Evolutionary conservation across 2,329 filamentous ascomycete genomes (phyloP), one percentile per base, ranked within the genome.

Genomic region (Venturia carpophila): DNA sequence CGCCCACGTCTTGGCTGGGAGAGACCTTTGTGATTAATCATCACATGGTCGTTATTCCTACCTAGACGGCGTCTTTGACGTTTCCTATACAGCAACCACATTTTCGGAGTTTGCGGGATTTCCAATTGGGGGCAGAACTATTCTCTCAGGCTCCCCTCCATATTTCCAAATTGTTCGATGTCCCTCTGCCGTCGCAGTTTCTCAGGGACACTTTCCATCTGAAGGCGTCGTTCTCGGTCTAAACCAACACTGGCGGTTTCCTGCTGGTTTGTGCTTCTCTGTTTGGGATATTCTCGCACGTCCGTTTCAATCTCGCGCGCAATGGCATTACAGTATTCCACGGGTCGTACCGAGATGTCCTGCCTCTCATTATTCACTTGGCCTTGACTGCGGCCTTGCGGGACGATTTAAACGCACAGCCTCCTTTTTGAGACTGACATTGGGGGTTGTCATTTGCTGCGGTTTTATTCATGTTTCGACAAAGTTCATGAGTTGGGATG

Each of bases 71-170:
- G 39, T n/a, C 60, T 55, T 34, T 47, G 60, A 62, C 15, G 24
- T 62, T 27, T 45, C 5, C 60, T 43, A 24, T 43, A 19, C 39
- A 42, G 39, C 39, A 45, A 62, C 39, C 21, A 43, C 60, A 62
- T 62, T 62, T 62, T 62, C 60, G 43, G 60, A 62, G 60, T 62
- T 58, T 37, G 19, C 19, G 27, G 52, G 15, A 34, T 9, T 34
- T 37, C 24, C 30, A 10, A 27, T 27, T 17, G 15, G 27, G 19
- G 30, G 30, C 52, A 58, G 52, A 9, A 21, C n/a, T 37, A 34
- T 37, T 27, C 21, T 19, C 7, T 56, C 27, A 21, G 27, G 49
- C 49, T 17, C 15, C 30, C n/a, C 21, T 1, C 19, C 27, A 58
- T 37, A n/a, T 5, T 15, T 19, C 19, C 27, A 58, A 21, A 58